A percentile compares a stretch with the other conserved stretches of the same genome.
These are phyloP conservation scores for Scedosporium apiospermum DNA, from an alignment of 2,329 filamentous ascomycete species.

Conservation along the genomic window DNA sequence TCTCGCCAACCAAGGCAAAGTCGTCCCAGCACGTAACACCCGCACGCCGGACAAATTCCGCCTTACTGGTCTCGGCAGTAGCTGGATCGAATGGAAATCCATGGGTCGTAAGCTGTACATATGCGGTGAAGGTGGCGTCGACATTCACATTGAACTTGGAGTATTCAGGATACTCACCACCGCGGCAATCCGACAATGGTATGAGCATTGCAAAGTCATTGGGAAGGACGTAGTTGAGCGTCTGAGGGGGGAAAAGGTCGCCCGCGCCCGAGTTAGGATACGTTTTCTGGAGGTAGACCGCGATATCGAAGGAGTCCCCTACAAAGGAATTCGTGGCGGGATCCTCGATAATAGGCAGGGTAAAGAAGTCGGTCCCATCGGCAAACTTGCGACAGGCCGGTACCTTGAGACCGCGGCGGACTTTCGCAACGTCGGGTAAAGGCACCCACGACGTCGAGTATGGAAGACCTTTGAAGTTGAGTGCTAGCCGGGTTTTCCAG, in stretches of 20 bases:
- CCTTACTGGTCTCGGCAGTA: conserved; percentile 23
- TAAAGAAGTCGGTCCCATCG: conserved; percentile 49
- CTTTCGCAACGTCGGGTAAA: conserved; percentile 38
- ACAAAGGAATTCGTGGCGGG: conserved; percentile 26
- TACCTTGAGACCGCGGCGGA: conserved; percentile 35
- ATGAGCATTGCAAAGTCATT: conserved; percentile 15
- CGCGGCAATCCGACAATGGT: conserved; percentile 25
- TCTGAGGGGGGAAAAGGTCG: conserved; percentile 36
- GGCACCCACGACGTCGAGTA: conserved; percentile 37
- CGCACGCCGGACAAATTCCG: conserved; percentile 37
- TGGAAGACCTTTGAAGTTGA: conserved; percentile 29
- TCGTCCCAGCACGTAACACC: conserved; percentile 35
- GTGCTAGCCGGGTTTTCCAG: conserved; percentile 24
- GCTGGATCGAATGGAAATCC: conserved; percentile 40
- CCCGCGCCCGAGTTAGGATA: conserved; percentile 36
- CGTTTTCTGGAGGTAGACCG: conserved; percentile 43
- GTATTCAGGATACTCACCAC: conserved; percentile 24
- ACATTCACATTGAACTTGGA: conserved; percentile 43
- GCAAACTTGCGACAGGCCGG: conserved; percentile 42
- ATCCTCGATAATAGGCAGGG: conserved; percentile 48
- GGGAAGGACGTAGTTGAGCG: conserved; percentile 28
- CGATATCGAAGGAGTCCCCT: conserved; percentile 60
- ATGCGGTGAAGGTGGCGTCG: conserved; percentile 42
- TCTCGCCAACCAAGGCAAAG: conserved; percentile 26
- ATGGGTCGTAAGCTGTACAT: conserved; percentile 28